Evolutionary conservation across 768 basidiomycete species (phyloP), one percentile per base, ranked within the genome.

Genomic region (Leccinum aurantiacum): DNA sequence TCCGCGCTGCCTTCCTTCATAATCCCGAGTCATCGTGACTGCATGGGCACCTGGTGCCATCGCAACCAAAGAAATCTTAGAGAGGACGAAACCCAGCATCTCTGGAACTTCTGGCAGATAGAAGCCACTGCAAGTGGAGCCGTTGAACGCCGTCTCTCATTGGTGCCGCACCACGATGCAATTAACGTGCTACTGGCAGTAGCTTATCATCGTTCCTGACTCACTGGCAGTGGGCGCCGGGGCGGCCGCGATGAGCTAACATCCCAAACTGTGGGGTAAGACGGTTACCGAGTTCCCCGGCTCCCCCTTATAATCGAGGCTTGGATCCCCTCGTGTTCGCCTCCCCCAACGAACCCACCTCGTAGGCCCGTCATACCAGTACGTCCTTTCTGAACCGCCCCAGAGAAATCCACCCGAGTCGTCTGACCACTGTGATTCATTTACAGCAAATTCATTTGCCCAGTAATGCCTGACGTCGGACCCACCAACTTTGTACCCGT

Each of bases 101-200:
- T 31, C n/a, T n/a, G 51, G 10, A 27, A 35, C 49, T 54, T 35
- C 31, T n/a, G 9, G 17, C 10, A 48, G 46, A 61, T 49, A 10
- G 31, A 35, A 52, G 27, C 33, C 1, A 33, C 14, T 29, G 47
- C 29, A 15, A 31, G 49, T 53, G 54, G 57, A 57, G 57, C 60
- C 67, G 37, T 48, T 50, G 11, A 27, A 38, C 50, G 48, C 54
- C 57, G 56, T 63, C 66, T 50, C 57, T 54, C 44, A 46, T 27
- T 49, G 58, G 22, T 15, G 37, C 48, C 54, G 15, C 53, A 54
- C 14, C 19, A 35, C 50, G 49, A 59, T 58, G 61, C 44, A 15
- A 46, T 46, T 60, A 47, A 22, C 48, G 17, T 49, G 53, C 37
- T 63, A 19, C 13, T 41, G 38, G 38, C 38, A 41, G 29, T 41